A percentile compares a stretch with the other conserved stretches of the same genome.
Conservation (phyloP, 768 basidiomycete species). For the Rhizopogon sp. region DNA sequence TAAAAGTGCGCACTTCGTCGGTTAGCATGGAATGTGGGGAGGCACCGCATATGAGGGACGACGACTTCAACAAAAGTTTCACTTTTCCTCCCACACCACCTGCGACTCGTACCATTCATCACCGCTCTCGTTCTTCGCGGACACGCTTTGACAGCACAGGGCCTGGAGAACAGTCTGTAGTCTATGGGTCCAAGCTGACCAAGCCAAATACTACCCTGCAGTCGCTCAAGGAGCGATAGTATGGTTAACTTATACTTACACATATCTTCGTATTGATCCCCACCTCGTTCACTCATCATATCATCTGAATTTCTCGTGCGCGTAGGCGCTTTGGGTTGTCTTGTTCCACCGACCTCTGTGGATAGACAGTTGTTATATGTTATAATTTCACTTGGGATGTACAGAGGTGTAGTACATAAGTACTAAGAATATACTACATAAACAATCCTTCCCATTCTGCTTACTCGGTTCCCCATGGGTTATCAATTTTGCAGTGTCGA, state of each 20-base stretch:
- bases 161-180: not conserved
- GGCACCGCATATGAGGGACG: slow-evolving; percentile 30
- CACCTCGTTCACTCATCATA: not conserved
- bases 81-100: slow-evolving; percentile 33
- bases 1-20: slow-evolving; percentile 25
- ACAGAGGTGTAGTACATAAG: no score
- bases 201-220: slow-evolving; percentile 5
- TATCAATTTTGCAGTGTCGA: no score
- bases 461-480: no score
- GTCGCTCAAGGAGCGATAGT: slow-evolving; percentile 1
- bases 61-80: slow-evolving; percentile 35
- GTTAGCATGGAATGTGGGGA: slow-evolving; percentile 34
- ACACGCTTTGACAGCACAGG: not conserved
- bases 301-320: not conserved
- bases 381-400: no score
- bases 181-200: not conserved
- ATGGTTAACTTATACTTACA: not conserved
- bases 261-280: not conserved
- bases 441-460: no score
- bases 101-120: slow-evolving; percentile 1
- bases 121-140: slow-evolving; percentile 9
- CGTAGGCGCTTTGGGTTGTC: not conserved
- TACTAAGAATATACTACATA: no score
- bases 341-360: not conserved
- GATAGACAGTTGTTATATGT: not conserved